Percentiles rank a stretch among this genome's conserved stretches.
phyloP scores from a whole-genome alignment of 1,139 yeast species.

The Suhomyces anneliseae region DNA sequence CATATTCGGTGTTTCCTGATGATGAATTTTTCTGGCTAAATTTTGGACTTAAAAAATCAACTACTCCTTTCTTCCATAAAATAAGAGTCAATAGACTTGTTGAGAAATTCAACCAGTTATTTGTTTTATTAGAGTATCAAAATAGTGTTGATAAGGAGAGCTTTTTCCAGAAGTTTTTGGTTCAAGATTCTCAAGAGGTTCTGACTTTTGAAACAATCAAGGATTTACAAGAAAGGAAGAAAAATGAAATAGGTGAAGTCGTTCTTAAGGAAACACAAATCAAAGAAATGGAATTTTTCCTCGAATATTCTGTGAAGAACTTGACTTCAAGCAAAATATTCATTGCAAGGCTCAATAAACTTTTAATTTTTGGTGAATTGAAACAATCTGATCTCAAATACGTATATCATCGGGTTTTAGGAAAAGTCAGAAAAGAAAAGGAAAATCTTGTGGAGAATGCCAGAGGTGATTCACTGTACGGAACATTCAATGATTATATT shows the following conservation, averaged over 20 bases:
- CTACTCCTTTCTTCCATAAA: slow-evolving; percentile 36
- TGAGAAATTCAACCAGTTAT: slow-evolving; percentile 47
- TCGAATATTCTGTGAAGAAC: slow-evolving; percentile 54
- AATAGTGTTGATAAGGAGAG: slow-evolving; percentile 23
- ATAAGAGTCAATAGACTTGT: slow-evolving; percentile 48
- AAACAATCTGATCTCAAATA: slow-evolving; percentile 45
- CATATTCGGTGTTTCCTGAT: slow-evolving; percentile 40
- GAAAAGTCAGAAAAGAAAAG: not conserved
- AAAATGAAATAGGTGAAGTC: slow-evolving; percentile 23
- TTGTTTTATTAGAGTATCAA: slow-evolving; percentile 39
- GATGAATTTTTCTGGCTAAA: slow-evolving; percentile 38
- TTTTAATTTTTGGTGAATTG: slow-evolving; percentile 41
- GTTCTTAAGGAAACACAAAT: slow-evolving; percentile 28
- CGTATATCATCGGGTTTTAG: slow-evolving; percentile 20
- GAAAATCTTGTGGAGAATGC: not conserved
- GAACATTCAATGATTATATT: slow-evolving; percentile 21
- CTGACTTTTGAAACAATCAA: slow-evolving; percentile 40
- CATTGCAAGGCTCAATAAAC: slow-evolving; percentile 42
- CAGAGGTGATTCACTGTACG: slow-evolving; percentile 16
- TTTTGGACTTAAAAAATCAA: slow-evolving; percentile 27
- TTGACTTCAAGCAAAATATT: slow-evolving; percentile 32
- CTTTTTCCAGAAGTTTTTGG: slow-evolving; percentile 45
- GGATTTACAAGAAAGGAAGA: slow-evolving; percentile 22
- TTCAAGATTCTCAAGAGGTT: slow-evolving; percentile 13
- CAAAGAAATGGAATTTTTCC: slow-evolving; percentile 55